Percentiles rank a stretch among this genome's conserved stretches.
phyloP scores from a whole-genome alignment of 768 basidiomycete genomes.

The Grammothele lineata region DNA sequence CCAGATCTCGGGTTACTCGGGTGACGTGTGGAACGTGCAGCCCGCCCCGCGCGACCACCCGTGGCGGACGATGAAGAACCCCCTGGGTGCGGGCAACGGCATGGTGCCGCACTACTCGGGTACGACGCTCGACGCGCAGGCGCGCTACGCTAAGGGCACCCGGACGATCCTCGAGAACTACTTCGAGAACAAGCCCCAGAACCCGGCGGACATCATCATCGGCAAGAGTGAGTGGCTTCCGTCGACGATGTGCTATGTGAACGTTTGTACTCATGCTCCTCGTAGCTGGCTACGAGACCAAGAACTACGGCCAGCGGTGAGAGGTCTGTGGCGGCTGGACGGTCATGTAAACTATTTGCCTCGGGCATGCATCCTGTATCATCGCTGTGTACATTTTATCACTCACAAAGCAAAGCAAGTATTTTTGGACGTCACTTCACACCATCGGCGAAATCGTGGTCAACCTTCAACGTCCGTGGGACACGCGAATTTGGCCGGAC shows the following conservation, averaged over 20 bases:
- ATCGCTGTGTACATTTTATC: too few relatives aligned
- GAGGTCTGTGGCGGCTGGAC: too few relatives aligned
- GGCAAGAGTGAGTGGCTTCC: slow-evolving; percentile 45
- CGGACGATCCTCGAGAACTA: slow-evolving; percentile 72
- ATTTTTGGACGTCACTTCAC: neutral
- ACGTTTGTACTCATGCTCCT: neutral
- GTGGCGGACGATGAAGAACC: slow-evolving; percentile 82
- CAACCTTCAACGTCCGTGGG: too few relatives aligned
- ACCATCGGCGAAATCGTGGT: too few relatives aligned
- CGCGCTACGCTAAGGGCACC: slow-evolving; percentile 74
- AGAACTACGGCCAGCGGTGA: slow-evolving; percentile 32
- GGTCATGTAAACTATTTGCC: too few relatives aligned
- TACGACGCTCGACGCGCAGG: slow-evolving; percentile 86
- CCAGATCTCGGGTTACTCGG: slow-evolving; percentile 53
- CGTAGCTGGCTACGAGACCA: slow-evolving; percentile 33
- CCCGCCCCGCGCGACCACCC: slow-evolving; percentile 84
- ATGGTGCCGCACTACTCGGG: slow-evolving; percentile 89
- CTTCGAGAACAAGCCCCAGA: slow-evolving; percentile 58
- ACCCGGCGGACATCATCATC: slow-evolving; percentile 79
- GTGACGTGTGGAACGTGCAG: slow-evolving; percentile 84
- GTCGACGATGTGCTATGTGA: neutral
- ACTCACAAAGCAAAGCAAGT: neutral
- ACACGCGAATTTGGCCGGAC: too few relatives aligned
- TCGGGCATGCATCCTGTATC: too few relatives aligned
- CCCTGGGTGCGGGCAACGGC: slow-evolving; percentile 80